A percentile compares a stretch with the other conserved stretches of the same genome.
Evolutionary conservation across 1,284 basidiomycete genomes (phyloP).

Genomic region (Heterobasidion occidentale): DNA sequence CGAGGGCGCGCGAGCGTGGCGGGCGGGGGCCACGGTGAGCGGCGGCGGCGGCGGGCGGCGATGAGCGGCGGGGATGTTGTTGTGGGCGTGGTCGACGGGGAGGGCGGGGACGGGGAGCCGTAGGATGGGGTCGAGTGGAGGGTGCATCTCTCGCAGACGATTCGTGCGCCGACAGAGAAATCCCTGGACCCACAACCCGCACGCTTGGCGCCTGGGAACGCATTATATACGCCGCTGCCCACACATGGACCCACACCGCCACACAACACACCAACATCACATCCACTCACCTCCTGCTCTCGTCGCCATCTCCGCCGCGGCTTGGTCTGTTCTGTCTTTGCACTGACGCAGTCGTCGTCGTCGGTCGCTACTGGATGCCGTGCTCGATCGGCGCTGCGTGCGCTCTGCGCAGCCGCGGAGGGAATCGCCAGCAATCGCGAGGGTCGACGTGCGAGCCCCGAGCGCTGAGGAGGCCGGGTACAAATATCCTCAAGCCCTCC

Average conservation of each 20-base stretch:
- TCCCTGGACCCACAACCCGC: constrained; percentile 6
- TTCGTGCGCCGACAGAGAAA: neutral
- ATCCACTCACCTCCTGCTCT: too few relatives aligned
- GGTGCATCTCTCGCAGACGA: neutral
- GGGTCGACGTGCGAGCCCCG: too few relatives aligned
- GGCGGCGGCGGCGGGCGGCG: neutral
- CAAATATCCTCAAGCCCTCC: too few relatives aligned
- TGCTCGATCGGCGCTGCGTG: too few relatives aligned
- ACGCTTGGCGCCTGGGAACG: constrained; percentile 3
- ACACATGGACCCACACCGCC: constrained; percentile 6
- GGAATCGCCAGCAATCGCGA: too few relatives aligned
- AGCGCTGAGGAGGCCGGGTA: too few relatives aligned
- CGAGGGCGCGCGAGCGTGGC: neutral
- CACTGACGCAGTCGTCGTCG: too few relatives aligned
- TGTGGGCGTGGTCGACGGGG: neutral
- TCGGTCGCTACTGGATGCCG: too few relatives aligned
- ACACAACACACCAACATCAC: too few relatives aligned
- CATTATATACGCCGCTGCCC: neutral
- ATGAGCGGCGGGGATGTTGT: neutral
- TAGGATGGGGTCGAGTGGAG: neutral
- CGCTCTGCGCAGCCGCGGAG: too few relatives aligned
- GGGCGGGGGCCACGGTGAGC: neutral
- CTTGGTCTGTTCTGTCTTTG: too few relatives aligned
- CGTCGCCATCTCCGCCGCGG: too few relatives aligned
- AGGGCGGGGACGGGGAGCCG: neutral